Base-by-base conservation (phyloP, 2,329 filamentous ascomycete species). In the Tolypocladium nubicola region DNA sequence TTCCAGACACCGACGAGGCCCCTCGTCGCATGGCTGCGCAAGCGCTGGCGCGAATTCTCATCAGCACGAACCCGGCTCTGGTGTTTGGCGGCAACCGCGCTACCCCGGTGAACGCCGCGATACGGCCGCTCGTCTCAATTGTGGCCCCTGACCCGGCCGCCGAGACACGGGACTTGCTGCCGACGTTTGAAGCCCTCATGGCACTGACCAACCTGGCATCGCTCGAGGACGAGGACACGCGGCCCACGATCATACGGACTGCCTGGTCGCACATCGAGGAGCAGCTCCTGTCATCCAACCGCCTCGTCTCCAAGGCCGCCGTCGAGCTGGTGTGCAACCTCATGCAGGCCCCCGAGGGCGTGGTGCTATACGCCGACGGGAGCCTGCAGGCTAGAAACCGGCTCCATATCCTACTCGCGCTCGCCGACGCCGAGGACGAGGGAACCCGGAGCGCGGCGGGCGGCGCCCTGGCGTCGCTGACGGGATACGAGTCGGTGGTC, bases 171-270 rank as follows among this genome's bases (percentile, higher is more conserved):
- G 89, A 96, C 69, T 82, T 97, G 16, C 80, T 99, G 0, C 91
- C 94, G 0, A 86, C 88, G 0, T 99, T 97, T 64, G 94, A 99
- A 72, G 81, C 88, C 0, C 80, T 99, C 10, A 87, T 97, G 70
- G 93, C 94, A 0, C 81, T 99, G 40, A 97, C 94, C 0, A 99
- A 99, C 65, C 82, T 99, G 9, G 94, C 93, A 0, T 95, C 90
- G 0, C 82, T 86, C 14, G 87, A 92, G 56, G 81, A 87, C 59
- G 78, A 84, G 39, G 81, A 84, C 7, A 79, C 82, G 7, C 81
- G 86, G 50, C 77, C 81, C 40, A 77, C 80, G 19, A 92, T 96
- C 54, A 84, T 96, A 40, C 84, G 88, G 11, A 76, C 81, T 4
- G 84, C 87, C 1, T 96, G 90, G 83, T 70, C 84, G 1, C 83